A percentile compares a stretch with the other conserved stretches of the same genome.
Evolutionary conservation across 2,329 filamentous ascomycete genomes (phyloP).

Genomic region (Emydomyces testavorans): DNA sequence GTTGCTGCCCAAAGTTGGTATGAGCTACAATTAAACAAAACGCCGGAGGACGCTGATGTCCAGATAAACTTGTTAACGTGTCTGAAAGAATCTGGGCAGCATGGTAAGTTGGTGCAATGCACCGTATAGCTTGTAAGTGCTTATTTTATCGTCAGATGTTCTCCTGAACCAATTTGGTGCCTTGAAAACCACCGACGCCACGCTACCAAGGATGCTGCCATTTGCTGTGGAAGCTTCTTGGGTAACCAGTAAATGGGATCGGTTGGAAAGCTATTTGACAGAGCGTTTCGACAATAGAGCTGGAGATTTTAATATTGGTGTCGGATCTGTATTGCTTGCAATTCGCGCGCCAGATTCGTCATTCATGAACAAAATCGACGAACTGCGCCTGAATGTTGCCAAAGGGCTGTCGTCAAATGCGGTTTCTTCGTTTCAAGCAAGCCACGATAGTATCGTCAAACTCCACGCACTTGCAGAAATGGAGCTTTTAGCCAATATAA

Average conservation of each 20-base stretch:
- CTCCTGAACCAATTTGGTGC: conserved; percentile 77
- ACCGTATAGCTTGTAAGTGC: neutral
- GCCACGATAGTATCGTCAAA: conserved; percentile 73
- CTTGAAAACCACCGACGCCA: conserved; percentile 46
- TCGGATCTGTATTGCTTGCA: conserved; percentile 57
- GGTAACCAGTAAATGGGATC: conserved; percentile 73
- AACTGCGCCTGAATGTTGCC: conserved; percentile 58
- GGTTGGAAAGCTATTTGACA: conserved; percentile 54
- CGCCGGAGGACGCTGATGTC: conserved; percentile 62
- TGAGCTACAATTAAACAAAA: conserved; percentile 72
- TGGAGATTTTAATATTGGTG: conserved; percentile 68
- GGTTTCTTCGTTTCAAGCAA: conserved; percentile 70
- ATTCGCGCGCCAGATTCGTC: conserved; percentile 43
- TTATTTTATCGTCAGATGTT: conserved; percentile 47
- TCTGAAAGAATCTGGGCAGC: conserved; percentile 87
- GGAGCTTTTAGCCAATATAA: conserved; percentile 56
- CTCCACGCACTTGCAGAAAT: conserved; percentile 81
- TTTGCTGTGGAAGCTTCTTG: conserved; percentile 87
- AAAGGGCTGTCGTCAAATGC: conserved; percentile 62
- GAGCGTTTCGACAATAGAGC: conserved; percentile 28
- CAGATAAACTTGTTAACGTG: conserved; percentile 79
- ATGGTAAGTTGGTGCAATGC: conserved; percentile 48
- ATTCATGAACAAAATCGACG: conserved; percentile 49
- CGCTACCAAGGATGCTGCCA: conserved; percentile 56
- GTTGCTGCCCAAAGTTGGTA: conserved; percentile 96